These are phyloP conservation scores for Allomyces macrogynus DNA, from an alignment of 192 early-diverging fungal species.

Conservation along the genomic window DNA sequence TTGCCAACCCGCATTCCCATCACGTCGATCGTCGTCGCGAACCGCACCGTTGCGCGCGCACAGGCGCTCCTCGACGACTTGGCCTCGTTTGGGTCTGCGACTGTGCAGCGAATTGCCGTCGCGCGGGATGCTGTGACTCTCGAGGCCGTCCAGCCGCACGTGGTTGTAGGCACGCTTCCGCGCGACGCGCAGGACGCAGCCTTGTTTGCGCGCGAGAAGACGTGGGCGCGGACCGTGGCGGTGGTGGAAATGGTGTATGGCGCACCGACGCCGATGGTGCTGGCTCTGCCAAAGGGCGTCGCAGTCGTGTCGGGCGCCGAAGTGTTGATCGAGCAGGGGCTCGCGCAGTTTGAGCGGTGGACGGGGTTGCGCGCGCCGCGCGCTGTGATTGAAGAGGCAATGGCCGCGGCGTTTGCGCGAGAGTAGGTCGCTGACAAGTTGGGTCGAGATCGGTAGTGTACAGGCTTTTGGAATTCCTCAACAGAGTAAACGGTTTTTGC, in stretches of 20 bases:
- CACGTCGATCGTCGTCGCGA: slow-evolving; percentile 53
- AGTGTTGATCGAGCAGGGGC: slow-evolving; percentile 78
- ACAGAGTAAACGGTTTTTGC: no score
- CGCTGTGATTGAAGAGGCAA: slow-evolving; percentile 23
- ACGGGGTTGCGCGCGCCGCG: slow-evolving; percentile 40
- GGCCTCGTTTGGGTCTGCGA: slow-evolving; percentile 3
- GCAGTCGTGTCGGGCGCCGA: slow-evolving; percentile 54
- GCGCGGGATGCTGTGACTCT: no score
- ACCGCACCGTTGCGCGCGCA: slow-evolving; percentile 64
- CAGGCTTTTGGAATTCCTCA: no score
- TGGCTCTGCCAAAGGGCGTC: slow-evolving; percentile 24
- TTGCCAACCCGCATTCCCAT: slow-evolving; percentile 34
- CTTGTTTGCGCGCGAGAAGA: no score
- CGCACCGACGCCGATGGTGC: slow-evolving; percentile 63
- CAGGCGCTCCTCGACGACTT: slow-evolving; percentile 39
- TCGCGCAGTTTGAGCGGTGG: slow-evolving; percentile 79
- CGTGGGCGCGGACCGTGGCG: slow-evolving; percentile 22
- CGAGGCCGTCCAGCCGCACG: no score
- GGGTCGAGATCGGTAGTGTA: no score
- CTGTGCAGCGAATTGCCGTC: no score
- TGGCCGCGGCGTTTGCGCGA: slow-evolving; percentile 15
- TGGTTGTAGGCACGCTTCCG: slow-evolving; percentile 60
- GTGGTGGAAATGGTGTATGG: slow-evolving; percentile 90
- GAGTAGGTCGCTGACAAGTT: no score
- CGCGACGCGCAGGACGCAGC: slow-evolving; percentile 19